A percentile compares a stretch with the other conserved stretches of the same genome.
These are phyloP conservation scores for Berkeleyomyces basicola DNA, from an alignment of 2,329 filamentous ascomycete species.

Conservation along the genomic window DNA sequence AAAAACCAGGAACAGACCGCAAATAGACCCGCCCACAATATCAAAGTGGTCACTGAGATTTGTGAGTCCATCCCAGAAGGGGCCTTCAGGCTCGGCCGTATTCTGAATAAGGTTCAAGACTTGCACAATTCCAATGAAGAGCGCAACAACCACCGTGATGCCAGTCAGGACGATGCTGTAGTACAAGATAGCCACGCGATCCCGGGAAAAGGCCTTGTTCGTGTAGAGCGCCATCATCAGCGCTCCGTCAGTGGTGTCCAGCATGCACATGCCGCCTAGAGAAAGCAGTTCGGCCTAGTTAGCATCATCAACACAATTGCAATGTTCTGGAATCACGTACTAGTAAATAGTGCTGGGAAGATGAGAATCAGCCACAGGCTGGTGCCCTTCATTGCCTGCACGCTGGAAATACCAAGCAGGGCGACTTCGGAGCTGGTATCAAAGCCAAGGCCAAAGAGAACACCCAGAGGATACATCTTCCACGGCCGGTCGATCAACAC, in stretches of 20 bases:
- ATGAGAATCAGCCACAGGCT: slow-evolving; percentile 89
- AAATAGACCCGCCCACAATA: slow-evolving; percentile 72
- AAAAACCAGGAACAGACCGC: slow-evolving; percentile 65
- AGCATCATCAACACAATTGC: background rate
- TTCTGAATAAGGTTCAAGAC: slow-evolving; percentile 63
- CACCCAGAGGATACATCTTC: slow-evolving; percentile 90
- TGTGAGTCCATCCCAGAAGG: slow-evolving; percentile 83
- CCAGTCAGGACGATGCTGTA: slow-evolving; percentile 79
- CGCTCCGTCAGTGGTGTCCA: slow-evolving; percentile 85
- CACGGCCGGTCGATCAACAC: slow-evolving; percentile 58
- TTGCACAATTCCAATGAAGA: slow-evolving; percentile 76
- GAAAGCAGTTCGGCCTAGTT: background rate
- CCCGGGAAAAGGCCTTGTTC: slow-evolving; percentile 57
- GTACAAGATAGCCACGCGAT: slow-evolving; percentile 80
- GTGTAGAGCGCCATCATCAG: slow-evolving; percentile 93
- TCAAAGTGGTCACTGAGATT: slow-evolving; percentile 67
- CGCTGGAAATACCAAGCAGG: slow-evolving; percentile 72
- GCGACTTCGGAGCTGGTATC: slow-evolving; percentile 93
- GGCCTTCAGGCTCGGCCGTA: slow-evolving; percentile 52
- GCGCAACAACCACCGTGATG: slow-evolving; percentile 67
- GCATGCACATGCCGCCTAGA: slow-evolving; percentile 75
- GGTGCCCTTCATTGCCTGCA: slow-evolving; percentile 73
- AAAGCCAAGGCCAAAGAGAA: slow-evolving; percentile 84
- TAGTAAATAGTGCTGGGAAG: slow-evolving; percentile 78
- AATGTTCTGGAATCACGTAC: slow-evolving; percentile 26